phyloP scores from a whole-genome alignment of 2,329 filamentous ascomycete genomes.

The Aspergillus tanneri region DNA sequence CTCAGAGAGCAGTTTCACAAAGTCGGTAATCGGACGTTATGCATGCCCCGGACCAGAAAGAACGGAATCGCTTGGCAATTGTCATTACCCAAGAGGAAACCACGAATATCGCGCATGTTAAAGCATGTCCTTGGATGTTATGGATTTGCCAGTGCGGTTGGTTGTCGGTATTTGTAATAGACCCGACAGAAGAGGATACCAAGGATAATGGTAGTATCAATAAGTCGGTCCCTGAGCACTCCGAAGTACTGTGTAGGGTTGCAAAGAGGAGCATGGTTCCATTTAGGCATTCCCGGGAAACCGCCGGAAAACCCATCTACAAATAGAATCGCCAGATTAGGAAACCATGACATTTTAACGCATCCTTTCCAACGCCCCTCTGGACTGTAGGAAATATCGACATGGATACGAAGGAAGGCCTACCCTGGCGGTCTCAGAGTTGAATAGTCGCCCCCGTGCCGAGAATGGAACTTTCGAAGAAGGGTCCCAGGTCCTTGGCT shows the following conservation, averaged over 20 bases:
- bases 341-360: background rate
- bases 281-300: background rate
- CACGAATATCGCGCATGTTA: no score
- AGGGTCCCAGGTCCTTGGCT: slow-evolving; percentile 1
- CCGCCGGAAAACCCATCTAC: background rate
- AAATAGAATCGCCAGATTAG: background rate
- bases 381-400: background rate
- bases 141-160: background rate
- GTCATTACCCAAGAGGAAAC: slow-evolving; percentile 4
- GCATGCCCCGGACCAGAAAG: slow-evolving; percentile 6
- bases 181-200: background rate
- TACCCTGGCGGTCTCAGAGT: background rate
- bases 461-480: slow-evolving; percentile 13
- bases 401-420: background rate
- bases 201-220: no score
- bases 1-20: slow-evolving; percentile 2
- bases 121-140: no score
- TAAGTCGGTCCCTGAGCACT: no score
- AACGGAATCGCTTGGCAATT: slow-evolving; percentile 5
- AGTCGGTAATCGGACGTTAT: slow-evolving; percentile 9
- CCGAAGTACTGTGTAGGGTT: no score
- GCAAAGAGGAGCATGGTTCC: background rate
- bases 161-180: background rate
- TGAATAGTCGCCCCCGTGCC: background rate
- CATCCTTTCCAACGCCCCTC: background rate